These are phyloP conservation scores for Leccinum angustisporum DNA, from an alignment of 1,284 basidiomycete species.

Conservation along the genomic window DNA sequence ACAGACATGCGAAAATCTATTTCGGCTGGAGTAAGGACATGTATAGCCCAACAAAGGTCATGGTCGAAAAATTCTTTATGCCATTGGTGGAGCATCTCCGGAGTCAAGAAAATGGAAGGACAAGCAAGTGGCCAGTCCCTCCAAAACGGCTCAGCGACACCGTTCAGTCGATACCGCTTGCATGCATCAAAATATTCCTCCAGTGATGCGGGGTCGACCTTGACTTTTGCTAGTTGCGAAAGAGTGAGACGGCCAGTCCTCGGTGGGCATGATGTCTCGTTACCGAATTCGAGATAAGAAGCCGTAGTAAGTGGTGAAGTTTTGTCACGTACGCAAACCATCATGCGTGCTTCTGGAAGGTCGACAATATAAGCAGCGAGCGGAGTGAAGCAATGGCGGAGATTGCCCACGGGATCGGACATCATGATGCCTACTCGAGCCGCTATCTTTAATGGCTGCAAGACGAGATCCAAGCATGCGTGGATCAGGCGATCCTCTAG, in stretches of 20 bases:
- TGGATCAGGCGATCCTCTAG: background rate
- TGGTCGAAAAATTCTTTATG: background rate
- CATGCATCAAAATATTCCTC: background rate
- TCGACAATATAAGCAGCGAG: background rate
- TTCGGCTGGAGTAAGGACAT: background rate
- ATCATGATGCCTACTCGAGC: background rate
- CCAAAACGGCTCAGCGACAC: background rate
- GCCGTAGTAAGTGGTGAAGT: background rate
- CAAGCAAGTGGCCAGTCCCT: background rate
- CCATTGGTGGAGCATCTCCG: background rate
- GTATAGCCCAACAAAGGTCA: background rate
- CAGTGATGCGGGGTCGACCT: background rate
- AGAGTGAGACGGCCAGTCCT: background rate
- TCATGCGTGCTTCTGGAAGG: background rate
- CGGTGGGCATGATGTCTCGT: background rate
- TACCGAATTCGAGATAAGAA: background rate
- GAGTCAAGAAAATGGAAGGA: background rate
- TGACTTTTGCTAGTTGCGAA: background rate
- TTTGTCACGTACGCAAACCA: background rate
- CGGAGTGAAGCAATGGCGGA: background rate
- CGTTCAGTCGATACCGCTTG: background rate
- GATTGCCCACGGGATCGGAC: background rate
- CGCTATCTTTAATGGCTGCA: background rate
- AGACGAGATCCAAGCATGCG: background rate
- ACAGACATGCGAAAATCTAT: background rate